phyloP scores from a whole-genome alignment of 768 basidiomycete genomes.

The Hydnum rufescens region DNA sequence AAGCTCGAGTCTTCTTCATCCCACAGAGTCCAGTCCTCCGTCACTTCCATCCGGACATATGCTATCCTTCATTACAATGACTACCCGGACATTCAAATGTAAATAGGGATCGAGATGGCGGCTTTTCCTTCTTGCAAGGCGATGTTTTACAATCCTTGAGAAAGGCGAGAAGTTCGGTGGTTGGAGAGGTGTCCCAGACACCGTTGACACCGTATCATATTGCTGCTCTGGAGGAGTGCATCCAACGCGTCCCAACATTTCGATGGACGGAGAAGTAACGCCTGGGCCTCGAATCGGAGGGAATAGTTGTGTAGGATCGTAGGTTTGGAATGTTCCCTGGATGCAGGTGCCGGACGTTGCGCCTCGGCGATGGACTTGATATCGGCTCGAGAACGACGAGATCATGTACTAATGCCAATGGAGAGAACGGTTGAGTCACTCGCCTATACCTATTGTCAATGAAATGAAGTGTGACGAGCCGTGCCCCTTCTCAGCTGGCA shows the following conservation, averaged over 20 bases:
- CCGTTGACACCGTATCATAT: constrained; percentile 90
- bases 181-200: constrained; percentile 77
- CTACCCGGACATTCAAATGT: not conserved
- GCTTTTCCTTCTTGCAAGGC: constrained; percentile 25
- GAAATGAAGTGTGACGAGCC: too few relatives aligned
- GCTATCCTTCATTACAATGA: constrained; percentile 89
- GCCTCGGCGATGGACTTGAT: constrained; percentile 55
- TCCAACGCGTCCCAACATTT: constrained; percentile 47
- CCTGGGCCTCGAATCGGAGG: constrained; percentile 19
- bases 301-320: constrained; percentile 29
- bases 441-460: constrained; percentile 54
- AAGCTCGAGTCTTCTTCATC: constrained; percentile 81
- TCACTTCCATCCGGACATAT: constrained; percentile 40
- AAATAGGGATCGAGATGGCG: not conserved
- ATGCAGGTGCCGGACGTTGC: constrained; percentile 26
- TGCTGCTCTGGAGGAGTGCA: constrained; percentile 17
- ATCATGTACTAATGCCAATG: constrained; percentile 72
- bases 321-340: constrained; percentile 57
- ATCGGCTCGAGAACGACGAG: constrained; percentile 87
- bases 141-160: constrained; percentile 42
- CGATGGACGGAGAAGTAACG: constrained; percentile 10
- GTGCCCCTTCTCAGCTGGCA: too few relatives aligned
- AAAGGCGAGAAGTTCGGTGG: constrained; percentile 55
- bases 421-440: constrained; percentile 69
- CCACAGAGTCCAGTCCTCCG: constrained; percentile 34